phyloP scores from a whole-genome alignment of 2,329 filamentous ascomycete species.

The Xylariaceae sp. region DNA sequence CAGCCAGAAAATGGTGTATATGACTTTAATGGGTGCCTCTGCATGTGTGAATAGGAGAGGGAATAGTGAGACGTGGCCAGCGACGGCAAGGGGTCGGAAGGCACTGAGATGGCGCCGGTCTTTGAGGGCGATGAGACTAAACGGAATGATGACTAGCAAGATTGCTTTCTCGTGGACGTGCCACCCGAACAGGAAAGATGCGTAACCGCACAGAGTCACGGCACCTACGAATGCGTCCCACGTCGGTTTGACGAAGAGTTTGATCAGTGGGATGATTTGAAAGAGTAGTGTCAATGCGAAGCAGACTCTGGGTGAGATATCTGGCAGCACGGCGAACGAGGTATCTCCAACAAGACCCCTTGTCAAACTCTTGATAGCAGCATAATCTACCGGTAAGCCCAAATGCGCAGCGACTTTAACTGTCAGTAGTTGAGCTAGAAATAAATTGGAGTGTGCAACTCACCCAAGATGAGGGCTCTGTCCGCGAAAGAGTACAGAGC shows the following conservation, averaged over 20 bases:
- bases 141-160: slow-evolving; percentile 88
- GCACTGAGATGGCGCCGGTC: slow-evolving; percentile 88
- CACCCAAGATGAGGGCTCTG: slow-evolving; percentile 75
- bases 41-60: slow-evolving; percentile 86
- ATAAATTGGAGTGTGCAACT: slow-evolving; percentile 28
- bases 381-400: slow-evolving; percentile 66
- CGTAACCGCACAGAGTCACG: slow-evolving; percentile 88
- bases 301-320: slow-evolving; percentile 74
- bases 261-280: slow-evolving; percentile 74
- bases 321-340: slow-evolving; percentile 86
- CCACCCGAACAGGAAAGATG: slow-evolving; percentile 96
- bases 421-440: slow-evolving; percentile 30
- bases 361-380: slow-evolving; percentile 83
- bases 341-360: slow-evolving; percentile 91
- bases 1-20: slow-evolving; percentile 91
- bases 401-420: slow-evolving; percentile 72
- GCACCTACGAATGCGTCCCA: slow-evolving; percentile 90
- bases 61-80: slow-evolving; percentile 92
- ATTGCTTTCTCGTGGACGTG: slow-evolving; percentile 98
- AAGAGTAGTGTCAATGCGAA: slow-evolving; percentile 80
- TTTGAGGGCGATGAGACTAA: slow-evolving; percentile 85
- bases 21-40: slow-evolving; percentile 90
- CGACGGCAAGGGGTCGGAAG: slow-evolving; percentile 86
- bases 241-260: slow-evolving; percentile 73
- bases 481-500: slow-evolving; percentile 93